phyloP scores from a whole-genome alignment of 2,329 filamentous ascomycete species.

The Colletotrichum cordylinicola region DNA sequence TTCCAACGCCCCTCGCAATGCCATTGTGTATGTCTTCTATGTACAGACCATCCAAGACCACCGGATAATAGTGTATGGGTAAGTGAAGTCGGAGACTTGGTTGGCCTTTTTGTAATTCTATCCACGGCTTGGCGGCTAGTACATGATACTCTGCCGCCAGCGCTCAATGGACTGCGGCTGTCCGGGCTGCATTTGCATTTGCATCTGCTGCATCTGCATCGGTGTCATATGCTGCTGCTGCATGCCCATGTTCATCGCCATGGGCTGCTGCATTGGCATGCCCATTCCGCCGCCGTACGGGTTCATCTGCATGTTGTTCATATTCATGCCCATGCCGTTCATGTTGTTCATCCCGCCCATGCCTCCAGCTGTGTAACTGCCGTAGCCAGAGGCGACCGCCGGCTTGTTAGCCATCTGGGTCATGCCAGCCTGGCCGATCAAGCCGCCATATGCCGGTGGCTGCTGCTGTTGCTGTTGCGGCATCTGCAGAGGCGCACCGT shows the following conservation, averaged over 20 bases:
- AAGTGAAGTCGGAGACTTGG: not conserved
- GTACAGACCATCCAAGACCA: not conserved
- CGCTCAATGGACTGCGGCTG: slow-evolving; percentile 31
- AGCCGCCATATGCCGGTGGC: slow-evolving; percentile 24
- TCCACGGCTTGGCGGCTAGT: not conserved
- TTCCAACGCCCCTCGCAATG: slow-evolving; percentile 21
- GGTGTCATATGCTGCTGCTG: slow-evolving; percentile 20
- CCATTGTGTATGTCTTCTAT: not conserved
- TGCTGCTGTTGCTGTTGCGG: not conserved
- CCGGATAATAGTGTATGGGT: not conserved
- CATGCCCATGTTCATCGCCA: slow-evolving; percentile 18
- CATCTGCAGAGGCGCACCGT: slow-evolving; percentile 27
- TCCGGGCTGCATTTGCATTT: slow-evolving; percentile 19
- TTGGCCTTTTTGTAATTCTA: not conserved
- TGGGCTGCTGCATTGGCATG: slow-evolving; percentile 25
- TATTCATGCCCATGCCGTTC: slow-evolving; percentile 32
- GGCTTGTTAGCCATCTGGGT: slow-evolving; percentile 6
- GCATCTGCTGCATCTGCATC: slow-evolving; percentile 26
- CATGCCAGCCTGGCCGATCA: slow-evolving; percentile 8
- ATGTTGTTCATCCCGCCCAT: slow-evolving; percentile 23
- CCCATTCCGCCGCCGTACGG: slow-evolving; percentile 19
- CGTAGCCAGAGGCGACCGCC: not conserved
- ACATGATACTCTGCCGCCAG: slow-evolving; percentile 46
- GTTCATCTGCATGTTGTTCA: slow-evolving; percentile 25
- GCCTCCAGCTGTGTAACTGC: slow-evolving; percentile 15